These are phyloP conservation scores for Epichloe hybrida DNA, from an alignment of 2,329 filamentous ascomycete genomes.

Conservation along the genomic window DNA sequence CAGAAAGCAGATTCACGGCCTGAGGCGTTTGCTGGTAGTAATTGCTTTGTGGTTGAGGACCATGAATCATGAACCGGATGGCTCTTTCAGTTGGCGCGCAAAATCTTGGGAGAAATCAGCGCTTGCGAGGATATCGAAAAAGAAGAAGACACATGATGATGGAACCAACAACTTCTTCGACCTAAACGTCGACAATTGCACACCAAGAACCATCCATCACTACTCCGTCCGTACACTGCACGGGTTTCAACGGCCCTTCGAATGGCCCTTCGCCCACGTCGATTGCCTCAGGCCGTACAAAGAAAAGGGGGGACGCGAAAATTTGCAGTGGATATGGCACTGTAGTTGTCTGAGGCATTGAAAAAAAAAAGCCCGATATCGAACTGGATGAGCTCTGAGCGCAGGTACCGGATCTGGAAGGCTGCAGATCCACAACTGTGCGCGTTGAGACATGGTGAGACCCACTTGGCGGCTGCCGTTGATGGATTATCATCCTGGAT, in stretches of 20 bases:
- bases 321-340: conserved; percentile 4
- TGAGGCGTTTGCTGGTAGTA: conserved; percentile 15
- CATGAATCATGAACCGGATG: conserved; percentile 6
- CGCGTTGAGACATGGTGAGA: conserved; percentile 3
- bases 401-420: conserved; percentile 5
- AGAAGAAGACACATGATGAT: background rate
- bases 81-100: background rate
- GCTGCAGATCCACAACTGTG: conserved; percentile 1
- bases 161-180: no score
- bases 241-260: background rate
- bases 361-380: conserved; percentile 5
- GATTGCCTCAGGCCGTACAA: background rate
- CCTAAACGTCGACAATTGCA: no score
- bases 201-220: no score
- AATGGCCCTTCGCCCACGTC: no score
- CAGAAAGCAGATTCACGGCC: conserved; percentile 13
- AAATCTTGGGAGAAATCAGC: background rate
- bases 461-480: conserved; percentile 6
- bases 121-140: background rate
- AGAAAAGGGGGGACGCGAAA: conserved; percentile 3
- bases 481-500: conserved; percentile 1
- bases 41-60: conserved; percentile 5
- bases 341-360: conserved; percentile 12
- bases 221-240: background rate
- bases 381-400: conserved; percentile 6